Evolutionary conservation across 2,329 filamentous ascomycete genomes (phyloP).

Genomic region (Emmonsiellopsis sp.): DNA sequence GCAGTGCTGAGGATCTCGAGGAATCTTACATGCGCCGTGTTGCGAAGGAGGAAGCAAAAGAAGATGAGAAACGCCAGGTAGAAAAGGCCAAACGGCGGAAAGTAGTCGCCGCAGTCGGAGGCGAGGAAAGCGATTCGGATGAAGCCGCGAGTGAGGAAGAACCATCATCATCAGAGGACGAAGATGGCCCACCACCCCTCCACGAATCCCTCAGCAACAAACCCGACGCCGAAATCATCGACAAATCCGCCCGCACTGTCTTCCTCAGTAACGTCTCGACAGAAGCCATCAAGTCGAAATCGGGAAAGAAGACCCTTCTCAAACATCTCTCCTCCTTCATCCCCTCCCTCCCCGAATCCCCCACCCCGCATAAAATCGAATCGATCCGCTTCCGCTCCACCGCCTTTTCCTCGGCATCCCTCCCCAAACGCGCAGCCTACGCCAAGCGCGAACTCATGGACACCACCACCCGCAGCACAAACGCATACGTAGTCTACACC

Average conservation of each 20-base stretch:
- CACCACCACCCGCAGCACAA: conserved; percentile 82
- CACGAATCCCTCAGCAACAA: conserved; percentile 29
- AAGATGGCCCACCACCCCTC: conserved; percentile 20
- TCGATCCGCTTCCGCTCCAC: conserved; percentile 92
- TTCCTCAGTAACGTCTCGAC: conserved; percentile 88
- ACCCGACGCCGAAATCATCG: conserved; percentile 48
- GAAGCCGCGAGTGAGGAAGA: conserved; percentile 40
- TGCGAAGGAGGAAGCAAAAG: conserved; percentile 33
- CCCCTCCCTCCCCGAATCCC: conserved; percentile 39
- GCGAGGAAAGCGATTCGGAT: conserved; percentile 18
- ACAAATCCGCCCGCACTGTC: conserved; percentile 81
- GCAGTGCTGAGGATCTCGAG: conserved; percentile 38
- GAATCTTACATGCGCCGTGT: conserved; percentile 35
- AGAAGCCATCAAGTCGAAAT: conserved; percentile 70
- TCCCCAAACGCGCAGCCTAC: conserved; percentile 91
- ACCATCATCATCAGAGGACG: conserved; percentile 22
- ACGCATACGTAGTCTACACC: conserved; percentile 87
- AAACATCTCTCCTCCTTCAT: conserved; percentile 71
- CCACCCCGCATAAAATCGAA: conserved; percentile 62
- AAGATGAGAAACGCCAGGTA: conserved; percentile 23
- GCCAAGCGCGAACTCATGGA: conserved; percentile 86
- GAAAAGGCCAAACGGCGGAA: conserved; percentile 31
- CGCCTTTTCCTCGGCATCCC: conserved; percentile 60
- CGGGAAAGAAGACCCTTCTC: conserved; percentile 67
- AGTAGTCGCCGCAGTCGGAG: conserved; percentile 16